Conservation (phyloP, 306 rosid species). For the Casuarina glauca region DNA sequence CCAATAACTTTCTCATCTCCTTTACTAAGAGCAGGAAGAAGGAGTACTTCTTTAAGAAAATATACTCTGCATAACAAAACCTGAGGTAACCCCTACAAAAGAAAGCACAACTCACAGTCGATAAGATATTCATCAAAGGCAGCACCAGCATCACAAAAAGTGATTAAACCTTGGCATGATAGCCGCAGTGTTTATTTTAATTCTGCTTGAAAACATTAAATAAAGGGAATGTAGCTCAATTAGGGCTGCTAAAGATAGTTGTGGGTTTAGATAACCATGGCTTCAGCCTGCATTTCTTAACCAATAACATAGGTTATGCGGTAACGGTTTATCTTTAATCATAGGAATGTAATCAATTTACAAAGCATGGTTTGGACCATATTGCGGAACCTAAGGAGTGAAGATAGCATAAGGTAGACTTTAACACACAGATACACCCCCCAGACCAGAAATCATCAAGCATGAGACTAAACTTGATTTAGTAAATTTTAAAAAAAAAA, state of each 20-base stretch:
- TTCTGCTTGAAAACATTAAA: not conserved
- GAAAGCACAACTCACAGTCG: conserved; percentile 36
- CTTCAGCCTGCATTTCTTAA: not conserved
- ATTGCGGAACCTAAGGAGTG: not conserved
- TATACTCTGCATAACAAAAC: conserved; percentile 80
- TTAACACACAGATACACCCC: not conserved
- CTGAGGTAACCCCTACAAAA: conserved; percentile 86
- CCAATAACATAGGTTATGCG: not conserved
- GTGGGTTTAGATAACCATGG: not conserved
- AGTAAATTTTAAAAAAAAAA: not conserved
- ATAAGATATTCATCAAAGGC: conserved; percentile 19
- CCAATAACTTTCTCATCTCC: conserved; percentile 79
- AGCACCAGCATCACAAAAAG: not conserved
- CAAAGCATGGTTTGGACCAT: not conserved
- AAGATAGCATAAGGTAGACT: not conserved
- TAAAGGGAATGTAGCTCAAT: not conserved
- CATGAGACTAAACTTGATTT: not conserved
- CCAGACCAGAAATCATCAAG: not conserved
- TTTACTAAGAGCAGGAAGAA: conserved; percentile 76
- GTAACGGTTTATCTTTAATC: not conserved
- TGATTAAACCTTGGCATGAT: not conserved
- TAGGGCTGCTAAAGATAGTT: not conserved
- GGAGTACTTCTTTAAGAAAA: conserved; percentile 77
- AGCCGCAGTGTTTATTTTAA: not conserved
- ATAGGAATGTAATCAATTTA: not conserved